Conservation (phyloP, 2,329 filamentous ascomycete genomes). For the Cadophora sp. region DNA sequence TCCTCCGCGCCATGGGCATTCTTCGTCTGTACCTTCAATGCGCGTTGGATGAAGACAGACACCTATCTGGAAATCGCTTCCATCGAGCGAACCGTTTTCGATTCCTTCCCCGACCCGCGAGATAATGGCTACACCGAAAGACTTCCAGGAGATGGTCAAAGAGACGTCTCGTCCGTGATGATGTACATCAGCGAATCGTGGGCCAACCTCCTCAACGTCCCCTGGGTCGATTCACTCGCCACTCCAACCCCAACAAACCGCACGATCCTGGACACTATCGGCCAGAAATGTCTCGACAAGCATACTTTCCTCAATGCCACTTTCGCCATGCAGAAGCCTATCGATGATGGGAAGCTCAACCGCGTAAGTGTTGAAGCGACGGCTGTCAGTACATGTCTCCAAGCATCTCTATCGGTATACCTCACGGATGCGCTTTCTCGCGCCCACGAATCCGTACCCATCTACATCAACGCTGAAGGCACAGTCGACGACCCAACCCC, state of each 20-base stretch:
- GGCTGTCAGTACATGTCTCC: constrained; percentile 7
- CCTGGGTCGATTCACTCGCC: constrained; percentile 14
- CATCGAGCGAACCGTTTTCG: constrained; percentile 10
- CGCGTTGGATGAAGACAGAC: constrained; percentile 21
- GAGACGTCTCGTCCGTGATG: neutral
- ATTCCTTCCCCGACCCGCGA: constrained; percentile 18
- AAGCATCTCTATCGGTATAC: constrained; percentile 12
- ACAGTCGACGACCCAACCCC: neutral
- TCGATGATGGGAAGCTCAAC: constrained; percentile 1
- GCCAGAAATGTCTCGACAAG: constrained; percentile 19
- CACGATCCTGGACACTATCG: constrained; percentile 17
- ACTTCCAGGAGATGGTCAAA: neutral
- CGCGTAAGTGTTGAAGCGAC: neutral
- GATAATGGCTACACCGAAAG: neutral
- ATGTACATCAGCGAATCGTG: constrained; percentile 6
- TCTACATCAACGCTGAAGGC: constrained; percentile 16
- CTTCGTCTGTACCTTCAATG: constrained; percentile 24
- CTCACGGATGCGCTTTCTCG: constrained; percentile 16
- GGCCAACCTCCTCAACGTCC: constrained; percentile 9
- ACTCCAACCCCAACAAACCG: neutral
- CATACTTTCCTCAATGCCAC: constrained; percentile 15
- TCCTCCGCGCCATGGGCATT: neutral
- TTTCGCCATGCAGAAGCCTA: neutral
- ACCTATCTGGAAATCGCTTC: constrained; percentile 9
- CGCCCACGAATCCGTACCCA: constrained; percentile 10